A percentile compares a stretch with the other conserved stretches of the same genome.
Conservation (phyloP, 1,284 basidiomycete genomes). For the Trichosporon ovoides region DNA sequence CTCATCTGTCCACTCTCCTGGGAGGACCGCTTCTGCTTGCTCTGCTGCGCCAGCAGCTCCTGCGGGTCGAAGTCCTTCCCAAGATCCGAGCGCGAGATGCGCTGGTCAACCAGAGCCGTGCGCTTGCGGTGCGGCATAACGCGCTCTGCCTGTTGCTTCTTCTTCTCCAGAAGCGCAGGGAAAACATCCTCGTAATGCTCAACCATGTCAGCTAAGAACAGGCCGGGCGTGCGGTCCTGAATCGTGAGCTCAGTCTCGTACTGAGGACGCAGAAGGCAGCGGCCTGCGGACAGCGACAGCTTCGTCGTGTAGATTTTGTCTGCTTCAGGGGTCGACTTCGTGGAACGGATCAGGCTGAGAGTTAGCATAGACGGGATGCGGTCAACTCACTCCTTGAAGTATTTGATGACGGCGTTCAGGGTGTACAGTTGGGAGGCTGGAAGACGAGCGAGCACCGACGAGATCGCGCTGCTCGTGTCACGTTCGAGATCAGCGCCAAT, state of each 20-base stretch:
- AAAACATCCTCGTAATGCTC: conserved; percentile 69
- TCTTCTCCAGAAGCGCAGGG: conserved; percentile 72
- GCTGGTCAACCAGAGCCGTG: conserved; percentile 82
- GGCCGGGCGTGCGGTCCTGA: conserved; percentile 74
- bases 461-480: conserved; percentile 61
- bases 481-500: conserved; percentile 61
- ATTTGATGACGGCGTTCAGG: conserved; percentile 70
- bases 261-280: conserved; percentile 76
- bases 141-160: conserved; percentile 78
- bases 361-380: background rate
- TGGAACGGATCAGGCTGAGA: conserved; percentile 64
- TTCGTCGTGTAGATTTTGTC: conserved; percentile 77
- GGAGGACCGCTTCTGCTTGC: conserved; percentile 17
- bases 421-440: conserved; percentile 77
- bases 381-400: conserved; percentile 67
- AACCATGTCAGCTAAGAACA: conserved; percentile 78
- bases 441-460: conserved; percentile 63
- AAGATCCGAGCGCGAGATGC: conserved; percentile 58
- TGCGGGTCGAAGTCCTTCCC: conserved; percentile 50
- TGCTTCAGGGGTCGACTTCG: conserved; percentile 58
- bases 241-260: conserved; percentile 73
- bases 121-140: conserved; percentile 75
- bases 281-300: conserved; percentile 75
- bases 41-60: conserved; percentile 49
- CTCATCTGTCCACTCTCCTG: conserved; percentile 7